Evolutionary conservation across 2,329 filamentous ascomycete species (phyloP), one percentile per base, ranked within the genome.

Genomic region (Aureobasidium sp.): DNA sequence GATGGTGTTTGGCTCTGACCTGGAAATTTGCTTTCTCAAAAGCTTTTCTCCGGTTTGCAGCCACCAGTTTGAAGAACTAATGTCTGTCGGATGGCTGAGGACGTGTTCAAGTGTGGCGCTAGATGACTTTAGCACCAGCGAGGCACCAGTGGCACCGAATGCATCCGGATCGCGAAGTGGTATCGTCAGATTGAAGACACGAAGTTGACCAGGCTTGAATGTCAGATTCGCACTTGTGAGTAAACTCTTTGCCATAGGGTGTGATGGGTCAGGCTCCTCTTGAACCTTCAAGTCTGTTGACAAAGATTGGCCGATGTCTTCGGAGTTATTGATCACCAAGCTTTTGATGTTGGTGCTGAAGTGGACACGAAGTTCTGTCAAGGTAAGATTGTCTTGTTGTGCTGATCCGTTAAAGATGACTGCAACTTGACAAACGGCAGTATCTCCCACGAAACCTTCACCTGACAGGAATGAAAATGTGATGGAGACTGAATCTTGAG

Each of bases 121-220:
- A 0, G 87, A 81, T 15, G 83, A 84, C 31, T 83, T 78, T n/a
- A 94, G 75, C 0, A 78, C 76, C 31, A 96, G 76, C 0, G 79
- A 82, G 11, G 88, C 82, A 1, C 84, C 85, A 5, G 82, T 79
- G 4, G 89, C 85, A 52, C 81, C 84, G 0, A 88, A 86, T 62
- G 90, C 84, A n/a, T 91, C 91, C 2, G 91, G 85, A 74, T 97
- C 92, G 63, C 91, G 85, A 17, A 96, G 81, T 2, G 87, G 84
- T 63, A 91, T 83, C 9, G 81, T 82, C 68, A 96, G 81, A 67
- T 89, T 84, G 65, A 89, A 87, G 0, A 92, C 83, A 59, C 83
- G 85, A 9, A 81, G 88, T 64, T 89, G 83, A 0, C 85, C 86
- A 15, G 91, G 83, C 12, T 75, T 73, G 47, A 97, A 75, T 0